Base-by-base conservation (phyloP, 495 filamentous ascomycete species). In the Aspergillus kassunensis region DNA sequence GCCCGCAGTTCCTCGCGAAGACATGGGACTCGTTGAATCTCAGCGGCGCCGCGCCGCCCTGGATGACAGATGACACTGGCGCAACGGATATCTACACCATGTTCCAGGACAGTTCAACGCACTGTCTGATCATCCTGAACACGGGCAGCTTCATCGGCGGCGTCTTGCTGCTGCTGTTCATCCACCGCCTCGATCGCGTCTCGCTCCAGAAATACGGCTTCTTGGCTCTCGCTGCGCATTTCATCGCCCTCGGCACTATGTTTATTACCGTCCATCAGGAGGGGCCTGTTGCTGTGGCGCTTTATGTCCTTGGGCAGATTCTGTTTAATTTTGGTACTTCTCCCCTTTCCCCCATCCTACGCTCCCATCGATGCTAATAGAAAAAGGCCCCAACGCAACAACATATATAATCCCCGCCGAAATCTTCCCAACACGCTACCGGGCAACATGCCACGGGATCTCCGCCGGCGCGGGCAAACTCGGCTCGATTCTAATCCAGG, bases 271-370 rank as follows among this genome's bases (percentile, higher is more conserved):
- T 76, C 10, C 70, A 68, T 24, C 54, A 61, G 18, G 55, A 56
- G 12, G 71, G 80, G 40, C 65, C 71, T 0, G 61, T 73, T 4
- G 76, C 75, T 9, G 75, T 87, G 7, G 64, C 70, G 0, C 57
- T 88, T 2, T 86, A 84, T 52, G 72, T 80, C 19, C 36, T 87
- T 18, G 78, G 76, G 16, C 79, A 87, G 60, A 59, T 82, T 0
- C 54, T 85, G n/a, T 87, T 86, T 66, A 85, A 86, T 54, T 73
- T 85, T 21, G 83, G 83, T 64, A 62, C 23, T n/a, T n/a, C 15
- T 25, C 24, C 23, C 8, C 20, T 40, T 27, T 24, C 23, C 36
- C 20, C 24, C 10, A 11, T n/a, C 30, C 7, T 33, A 33, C 30
- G 13, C 12, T 21, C 20, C 25, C 20, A 24, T n/a, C n/a, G n/a